These are phyloP conservation scores for Schizophyllum commune DNA, from an alignment of 1,284 basidiomycete species.

Conservation along the genomic window DNA sequence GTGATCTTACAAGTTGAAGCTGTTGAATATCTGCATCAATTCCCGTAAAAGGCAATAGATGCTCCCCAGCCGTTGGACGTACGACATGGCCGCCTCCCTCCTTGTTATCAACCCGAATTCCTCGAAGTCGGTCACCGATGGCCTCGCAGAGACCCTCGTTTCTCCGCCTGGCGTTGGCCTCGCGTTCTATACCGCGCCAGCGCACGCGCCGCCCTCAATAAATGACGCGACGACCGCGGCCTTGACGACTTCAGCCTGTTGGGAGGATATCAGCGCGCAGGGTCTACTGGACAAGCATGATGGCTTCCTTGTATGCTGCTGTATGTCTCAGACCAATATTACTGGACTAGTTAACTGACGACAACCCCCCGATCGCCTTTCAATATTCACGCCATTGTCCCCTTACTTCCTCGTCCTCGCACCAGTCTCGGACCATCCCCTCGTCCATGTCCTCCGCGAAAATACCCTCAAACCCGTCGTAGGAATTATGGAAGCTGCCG, in stretches of 20 bases:
- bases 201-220: conserved; percentile 22
- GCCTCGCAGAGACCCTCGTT: conserved; percentile 17
- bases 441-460: conserved; percentile 25
- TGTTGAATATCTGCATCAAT: background rate
- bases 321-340: conserved; percentile 14
- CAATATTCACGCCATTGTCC: background rate
- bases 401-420: background rate
- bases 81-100: conserved; percentile 6
- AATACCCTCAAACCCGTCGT: conserved; percentile 22
- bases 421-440: conserved; percentile 30
- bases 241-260: conserved; percentile 21
- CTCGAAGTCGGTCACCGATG: conserved; percentile 23
- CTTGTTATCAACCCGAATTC: conserved; percentile 31
- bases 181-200: conserved; percentile 25
- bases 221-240: conserved; percentile 22
- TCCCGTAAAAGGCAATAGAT: no score
- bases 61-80: background rate
- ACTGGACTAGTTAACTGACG: background rate
- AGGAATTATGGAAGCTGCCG: conserved; percentile 26
- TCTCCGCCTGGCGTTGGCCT: conserved; percentile 20
- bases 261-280: conserved; percentile 18
- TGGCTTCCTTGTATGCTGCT: conserved; percentile 31
- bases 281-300: conserved; percentile 21
- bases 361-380: background rate
- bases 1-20: background rate